phyloP scores from a whole-genome alignment of 2,329 filamentous ascomycete genomes.

The Colletotrichum sp. region DNA sequence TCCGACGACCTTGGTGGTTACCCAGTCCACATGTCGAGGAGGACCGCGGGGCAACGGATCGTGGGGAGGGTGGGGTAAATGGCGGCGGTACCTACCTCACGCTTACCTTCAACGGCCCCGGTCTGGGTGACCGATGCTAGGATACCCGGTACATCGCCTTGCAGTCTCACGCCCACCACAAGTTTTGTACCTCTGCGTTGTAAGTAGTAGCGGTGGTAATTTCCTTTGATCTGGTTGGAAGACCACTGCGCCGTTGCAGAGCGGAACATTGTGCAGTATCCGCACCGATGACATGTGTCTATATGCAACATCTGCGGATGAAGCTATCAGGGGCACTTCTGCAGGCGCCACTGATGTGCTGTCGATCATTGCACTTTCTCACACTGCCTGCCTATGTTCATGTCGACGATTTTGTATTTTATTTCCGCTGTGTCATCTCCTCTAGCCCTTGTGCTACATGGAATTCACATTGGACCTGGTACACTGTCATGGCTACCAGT shows the following conservation, averaged over 20 bases:
- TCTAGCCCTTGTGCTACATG: neutral
- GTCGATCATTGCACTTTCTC: neutral
- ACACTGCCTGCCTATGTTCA: neutral
- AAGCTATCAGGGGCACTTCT: neutral
- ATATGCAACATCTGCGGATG: neutral
- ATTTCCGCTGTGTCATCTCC: constrained; percentile 3
- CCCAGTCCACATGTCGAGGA: neutral
- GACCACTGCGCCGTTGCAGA: neutral
- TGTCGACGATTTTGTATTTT: neutral
- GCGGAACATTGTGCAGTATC: neutral
- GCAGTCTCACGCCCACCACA: neutral
- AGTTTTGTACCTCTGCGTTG: neutral
- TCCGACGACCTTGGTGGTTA: neutral
- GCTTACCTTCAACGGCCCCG: neutral
- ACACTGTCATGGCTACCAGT: constrained; percentile 9
- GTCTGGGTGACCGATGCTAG: neutral
- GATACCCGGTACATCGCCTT: neutral
- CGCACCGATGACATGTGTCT: neutral
- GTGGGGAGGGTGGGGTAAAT: neutral
- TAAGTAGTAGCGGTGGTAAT: neutral
- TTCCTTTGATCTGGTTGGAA: neutral
- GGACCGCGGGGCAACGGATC: constrained; percentile 4
- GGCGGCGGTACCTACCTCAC: neutral
- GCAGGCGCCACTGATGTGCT: neutral
- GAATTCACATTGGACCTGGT: constrained; percentile 3